Evolutionary conservation across 1,284 basidiomycete species (phyloP), one percentile per base, ranked within the genome.

Genomic region (Trichosporon sp.): DNA sequence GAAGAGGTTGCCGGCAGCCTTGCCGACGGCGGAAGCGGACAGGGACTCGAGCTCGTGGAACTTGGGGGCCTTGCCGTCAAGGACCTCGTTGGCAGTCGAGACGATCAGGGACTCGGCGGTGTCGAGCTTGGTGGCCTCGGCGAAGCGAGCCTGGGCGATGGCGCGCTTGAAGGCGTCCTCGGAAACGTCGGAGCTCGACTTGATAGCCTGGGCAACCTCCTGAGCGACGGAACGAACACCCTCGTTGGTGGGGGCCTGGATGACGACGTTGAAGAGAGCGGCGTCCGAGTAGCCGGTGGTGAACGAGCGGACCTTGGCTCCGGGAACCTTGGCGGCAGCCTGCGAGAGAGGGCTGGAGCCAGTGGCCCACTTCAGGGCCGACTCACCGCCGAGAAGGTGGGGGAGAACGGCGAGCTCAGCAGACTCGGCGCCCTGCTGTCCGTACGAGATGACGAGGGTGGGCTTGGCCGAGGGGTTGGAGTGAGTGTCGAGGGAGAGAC

Each of bases 221-320:
- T 82, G 82, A 46, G 83, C 84, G 7, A 86, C 74, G 33, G 84
- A 85, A 61, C 83, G 75, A 66, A 78, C 74, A 58, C 67, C 77
- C 63, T 75, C 72, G 62, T 67, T 70, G 32, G 78, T 80, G 52
- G 76, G 76, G 27, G 78, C 78, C 49, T 75, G 70, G 58, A 95
- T 82, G 64, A 92, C 81, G 64, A 95, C 80, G 68, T 91, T 92
- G 70, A 95, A 87, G 63, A 97, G 85, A 19, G 89, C 84, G 3
- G 91, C 92, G 77, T 96, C 94, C 23, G 92, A 91, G 83, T 96
- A 97, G 19, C 89, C 87, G 14, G 92, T 82, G 74, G 91, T 85
- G 64, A 94, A 86, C 3, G 88, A 80, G 78, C 88, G 85, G 63
- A 89, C 89, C 32, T 85, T 79, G n/a, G 75, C 70, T 25, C 78